Base-by-base conservation (phyloP, 164 flowering plant genomes). In the Piper betle region DNA sequence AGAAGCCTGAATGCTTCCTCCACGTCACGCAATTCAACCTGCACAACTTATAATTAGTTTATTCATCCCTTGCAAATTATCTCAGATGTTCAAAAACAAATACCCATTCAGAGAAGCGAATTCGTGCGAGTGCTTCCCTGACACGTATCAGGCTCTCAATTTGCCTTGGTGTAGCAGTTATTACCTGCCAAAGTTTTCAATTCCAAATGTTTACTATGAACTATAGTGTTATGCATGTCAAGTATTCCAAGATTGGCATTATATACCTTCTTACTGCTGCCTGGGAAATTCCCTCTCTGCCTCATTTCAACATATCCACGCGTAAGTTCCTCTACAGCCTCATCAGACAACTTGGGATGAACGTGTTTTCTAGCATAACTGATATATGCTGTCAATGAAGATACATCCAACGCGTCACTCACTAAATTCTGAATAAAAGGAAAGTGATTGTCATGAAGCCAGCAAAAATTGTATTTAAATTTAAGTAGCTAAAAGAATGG, bases 91-190 rank as follows among this genome's bases (percentile, higher is more conserved):
- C 40, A 59, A 37, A 53, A n/a, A 61, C 48, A 25, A 53, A 76
- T 58, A 87, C 98, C 94, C 57, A 72, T 75, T 90, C 93, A 50
- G 97, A 90, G 71, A 93, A 93, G 39, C 96, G 92, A 69, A 90
- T 93, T 37, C 96, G 82, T 54, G 99, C 99, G 57, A 88, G 67
- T 57, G 96, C 97, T 78, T 93, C 97, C 66, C 99, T 81, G 20
- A 93, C 91, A 55, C 99, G 96, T 62, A 93, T 85, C 66, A 93
- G 65, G 80, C 99, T 93, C 77, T 93, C 99, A 72, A 93, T 85
- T 68, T 93, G 97, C 77, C 99, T 80, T 52, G 99, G 96, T 5
- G 99, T 93, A 70, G 99, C 99, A 16, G 99, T 93, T 73, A 93
- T 93, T 53, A 93, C 99, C 99, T 93, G 81, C 58, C 55, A 37